Evolutionary conservation across 1,284 basidiomycete species (phyloP), one percentile per base, ranked within the genome.

Genomic region (Schizopora paradoxa): DNA sequence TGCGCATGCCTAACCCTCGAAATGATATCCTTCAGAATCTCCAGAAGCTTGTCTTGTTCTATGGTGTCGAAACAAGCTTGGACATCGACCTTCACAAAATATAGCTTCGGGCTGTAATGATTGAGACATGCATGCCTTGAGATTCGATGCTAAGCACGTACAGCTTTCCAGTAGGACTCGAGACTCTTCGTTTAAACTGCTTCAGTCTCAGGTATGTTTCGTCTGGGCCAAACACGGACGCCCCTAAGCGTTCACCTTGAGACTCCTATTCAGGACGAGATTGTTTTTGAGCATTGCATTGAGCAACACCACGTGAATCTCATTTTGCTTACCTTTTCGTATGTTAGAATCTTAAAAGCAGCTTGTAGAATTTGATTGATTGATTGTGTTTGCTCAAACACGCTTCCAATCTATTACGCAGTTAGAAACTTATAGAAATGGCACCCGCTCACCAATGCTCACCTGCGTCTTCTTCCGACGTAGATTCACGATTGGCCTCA

Each of bases 1-100:
- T 3, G 10, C 16, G n/a, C 21, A 14, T 22, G 21, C 6, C 58
- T 47, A 55, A 89, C 91, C 69, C 89, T 79, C 2, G 81, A 81
- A 26, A 96, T 72, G 6, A 94, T 59, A 1, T 79, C 66, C 18
- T 76, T 73, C 29, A 98, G 64, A 23, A 99, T 91, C 27, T 77
- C 68, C 11, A 99, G 65, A 38, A 99, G 66, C 58, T 86, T 93
- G 18, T 75, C 73, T 61, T 99, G 96, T 34, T 93, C 84, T 52
- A 99, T 98, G 0, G 89, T 92, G 64, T 99, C 96, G 68, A 98
- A 99, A 51, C 93, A 96, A 1, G 92, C 86, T 51, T 87, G 84
- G 11, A 99, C 91, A 59, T 99, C 96, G 23, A 96, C 81, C 63
- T 99, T 99, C 51, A 94, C 92, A 58, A 99, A 95, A 62, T 93